Evolutionary conservation across 768 basidiomycete genomes (phyloP).

Genomic region (Macrolepiota albuminosa): DNA sequence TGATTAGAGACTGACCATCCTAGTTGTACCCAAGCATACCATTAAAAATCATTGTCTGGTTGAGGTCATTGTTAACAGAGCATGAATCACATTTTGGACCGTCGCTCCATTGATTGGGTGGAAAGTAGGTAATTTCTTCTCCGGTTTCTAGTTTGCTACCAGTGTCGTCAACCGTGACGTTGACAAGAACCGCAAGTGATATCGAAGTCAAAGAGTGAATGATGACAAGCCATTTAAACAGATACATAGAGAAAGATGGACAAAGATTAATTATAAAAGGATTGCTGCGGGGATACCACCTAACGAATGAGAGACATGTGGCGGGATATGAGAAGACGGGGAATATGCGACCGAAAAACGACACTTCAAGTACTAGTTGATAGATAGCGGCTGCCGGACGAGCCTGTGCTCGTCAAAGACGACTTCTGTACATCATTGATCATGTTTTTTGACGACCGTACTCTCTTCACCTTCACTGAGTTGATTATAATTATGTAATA

Average conservation of each 20-base stretch:
- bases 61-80: conserved; percentile 16
- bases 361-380: not conserved
- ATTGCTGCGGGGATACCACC: not conserved
- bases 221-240: conserved; percentile 6
- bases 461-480: not conserved
- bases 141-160: conserved; percentile 26
- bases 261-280: conserved; percentile 1
- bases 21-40: conserved; percentile 9
- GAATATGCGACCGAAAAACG: not conserved
- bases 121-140: conserved; percentile 25
- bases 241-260: conserved; percentile 14
- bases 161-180: conserved; percentile 40
- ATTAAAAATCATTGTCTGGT: conserved; percentile 8
- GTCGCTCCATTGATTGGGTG: conserved; percentile 27
- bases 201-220: conserved; percentile 8
- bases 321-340: not conserved
- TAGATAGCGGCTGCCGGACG: not conserved
- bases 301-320: not conserved
- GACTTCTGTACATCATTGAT: conserved; percentile 1
- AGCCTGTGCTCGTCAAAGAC: not conserved
- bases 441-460: not conserved
- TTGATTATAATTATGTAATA: not conserved
- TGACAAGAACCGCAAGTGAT: conserved; percentile 17
- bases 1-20: not conserved
- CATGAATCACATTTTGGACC: conserved; percentile 23